A percentile compares a stretch with the other conserved stretches of the same genome.
These are phyloP conservation scores for Scheffersomyces parashehatae DNA, from an alignment of 1,139 yeast genomes.

Conservation along the genomic window DNA sequence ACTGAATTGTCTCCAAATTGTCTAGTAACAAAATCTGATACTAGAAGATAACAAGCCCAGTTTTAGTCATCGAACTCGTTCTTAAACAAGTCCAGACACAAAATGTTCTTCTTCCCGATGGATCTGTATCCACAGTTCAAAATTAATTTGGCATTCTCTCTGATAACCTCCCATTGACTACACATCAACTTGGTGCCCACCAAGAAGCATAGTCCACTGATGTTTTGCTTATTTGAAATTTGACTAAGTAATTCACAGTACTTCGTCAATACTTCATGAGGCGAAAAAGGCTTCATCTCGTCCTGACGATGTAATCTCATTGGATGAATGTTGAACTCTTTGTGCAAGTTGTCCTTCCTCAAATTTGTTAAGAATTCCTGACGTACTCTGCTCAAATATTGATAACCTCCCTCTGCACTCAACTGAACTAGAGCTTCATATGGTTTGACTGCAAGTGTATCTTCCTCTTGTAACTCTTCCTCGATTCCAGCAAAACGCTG, in stretches of 20 bases:
- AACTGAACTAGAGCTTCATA: slow-evolving; percentile 24
- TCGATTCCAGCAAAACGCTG: slow-evolving; percentile 24
- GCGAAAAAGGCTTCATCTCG: slow-evolving; percentile 16
- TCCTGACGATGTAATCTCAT: slow-evolving; percentile 23
- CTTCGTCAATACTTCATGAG: slow-evolving; percentile 37
- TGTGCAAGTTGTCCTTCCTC: slow-evolving; percentile 21
- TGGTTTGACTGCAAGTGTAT: slow-evolving; percentile 8
- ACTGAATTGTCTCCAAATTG: too few relatives aligned
- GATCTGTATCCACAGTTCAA: slow-evolving; percentile 60
- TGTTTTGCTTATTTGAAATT: slow-evolving; percentile 45
- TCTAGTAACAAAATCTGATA: too few relatives aligned
- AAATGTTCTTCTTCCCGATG: slow-evolving; percentile 48
- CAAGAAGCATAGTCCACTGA: slow-evolving; percentile 49
- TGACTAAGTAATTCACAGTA: slow-evolving; percentile 44
- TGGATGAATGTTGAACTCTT: slow-evolving; percentile 28
- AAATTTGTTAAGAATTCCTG: slow-evolving; percentile 24
- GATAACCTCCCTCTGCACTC: slow-evolving; percentile 29
- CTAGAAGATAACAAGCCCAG: neutral
- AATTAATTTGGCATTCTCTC: slow-evolving; percentile 59
- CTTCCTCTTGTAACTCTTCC: slow-evolving; percentile 4
- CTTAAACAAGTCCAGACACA: slow-evolving; percentile 55
- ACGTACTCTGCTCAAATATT: slow-evolving; percentile 38
- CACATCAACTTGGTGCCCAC: slow-evolving; percentile 42
- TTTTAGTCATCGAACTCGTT: slow-evolving; percentile 13
- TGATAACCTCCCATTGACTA: slow-evolving; percentile 61